Evolutionary conservation across 2,329 filamentous ascomycete species (phyloP).

Genomic region (Epichloe sylvatica): DNA sequence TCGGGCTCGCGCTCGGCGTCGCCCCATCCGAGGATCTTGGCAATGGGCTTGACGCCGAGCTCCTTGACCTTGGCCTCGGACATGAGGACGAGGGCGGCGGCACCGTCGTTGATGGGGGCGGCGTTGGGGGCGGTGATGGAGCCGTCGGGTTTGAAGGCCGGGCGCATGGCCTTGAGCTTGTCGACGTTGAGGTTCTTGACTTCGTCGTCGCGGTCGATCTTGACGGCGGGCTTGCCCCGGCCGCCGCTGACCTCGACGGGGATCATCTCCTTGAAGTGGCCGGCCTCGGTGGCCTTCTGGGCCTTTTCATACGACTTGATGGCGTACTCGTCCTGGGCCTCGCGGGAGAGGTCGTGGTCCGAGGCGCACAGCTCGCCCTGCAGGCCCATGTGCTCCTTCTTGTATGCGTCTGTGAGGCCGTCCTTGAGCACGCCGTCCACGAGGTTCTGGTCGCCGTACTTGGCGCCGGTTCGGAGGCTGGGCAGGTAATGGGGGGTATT

Average conservation of each 20-base stretch:
- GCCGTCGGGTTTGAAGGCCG: conserved; percentile 68
- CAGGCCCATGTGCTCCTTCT: conserved; percentile 94
- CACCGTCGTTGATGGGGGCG: conserved; percentile 89
- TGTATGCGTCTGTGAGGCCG: conserved; percentile 86
- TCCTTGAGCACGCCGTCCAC: conserved; percentile 90
- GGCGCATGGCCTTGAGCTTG: conserved; percentile 74
- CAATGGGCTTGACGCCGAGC: conserved; percentile 78
- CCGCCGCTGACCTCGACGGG: conserved; percentile 79
- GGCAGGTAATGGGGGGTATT: conserved; percentile 94
- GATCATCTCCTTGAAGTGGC: conserved; percentile 77
- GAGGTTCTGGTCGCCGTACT: conserved; percentile 83
- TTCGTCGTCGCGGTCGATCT: conserved; percentile 80
- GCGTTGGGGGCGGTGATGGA: conserved; percentile 95
- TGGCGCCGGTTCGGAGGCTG: conserved; percentile 70
- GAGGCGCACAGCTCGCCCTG: conserved; percentile 81
- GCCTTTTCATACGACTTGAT: conserved; percentile 89
- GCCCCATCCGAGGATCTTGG: conserved; percentile 94
- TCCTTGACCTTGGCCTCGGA: conserved; percentile 90
- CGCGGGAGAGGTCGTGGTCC: conserved; percentile 68
- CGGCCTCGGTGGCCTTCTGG: conserved; percentile 68
- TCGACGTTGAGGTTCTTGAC: conserved; percentile 83
- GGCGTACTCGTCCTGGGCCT: conserved; percentile 89
- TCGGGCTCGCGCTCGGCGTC: conserved; percentile 83
- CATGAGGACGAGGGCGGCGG: conserved; percentile 80
- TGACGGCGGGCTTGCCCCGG: conserved; percentile 75